phyloP scores from a whole-genome alignment of 2,329 filamentous ascomycete species.

The Penicillium sp. region DNA sequence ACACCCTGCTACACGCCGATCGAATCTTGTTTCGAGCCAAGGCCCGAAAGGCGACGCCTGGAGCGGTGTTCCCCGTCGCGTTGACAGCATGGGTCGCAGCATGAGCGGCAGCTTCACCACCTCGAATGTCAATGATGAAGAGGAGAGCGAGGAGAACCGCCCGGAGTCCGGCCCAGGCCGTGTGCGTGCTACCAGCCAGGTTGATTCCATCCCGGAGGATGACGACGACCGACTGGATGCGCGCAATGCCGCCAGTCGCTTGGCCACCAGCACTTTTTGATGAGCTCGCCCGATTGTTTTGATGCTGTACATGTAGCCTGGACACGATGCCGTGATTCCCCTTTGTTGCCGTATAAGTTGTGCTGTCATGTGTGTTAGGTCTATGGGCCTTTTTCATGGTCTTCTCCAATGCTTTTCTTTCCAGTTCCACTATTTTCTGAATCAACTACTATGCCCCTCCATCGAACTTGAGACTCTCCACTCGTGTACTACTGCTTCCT shows the following conservation, averaged over 20 bases:
- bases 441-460: no score
- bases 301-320: conserved; percentile 35
- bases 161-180: conserved; percentile 43
- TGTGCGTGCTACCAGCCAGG: conserved; percentile 47
- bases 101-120: conserved; percentile 69
- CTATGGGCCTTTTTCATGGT: conserved; percentile 9
- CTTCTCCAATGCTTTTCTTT: conserved; percentile 2
- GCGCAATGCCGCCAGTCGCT: conserved; percentile 85
- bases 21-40: conserved; percentile 80
- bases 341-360: conserved; percentile 20
- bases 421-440: no score
- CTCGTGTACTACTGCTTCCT: not conserved
- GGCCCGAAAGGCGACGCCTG: conserved; percentile 97
- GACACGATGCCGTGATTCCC: conserved; percentile 35
- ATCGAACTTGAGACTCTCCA: no score
- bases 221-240: conserved; percentile 91
- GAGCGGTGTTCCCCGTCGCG: conserved; percentile 85
- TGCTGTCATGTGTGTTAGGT: conserved; percentile 27
- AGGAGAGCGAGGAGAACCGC: conserved; percentile 53
- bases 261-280: conserved; percentile 92
- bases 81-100: conserved; percentile 73
- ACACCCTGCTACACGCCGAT: conserved; percentile 70
- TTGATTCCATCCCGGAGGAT: conserved; percentile 50
- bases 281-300: conserved; percentile 13
- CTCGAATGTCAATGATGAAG: conserved; percentile 59